Percentiles rank a stretch among this genome's conserved stretches.
These are phyloP conservation scores for Echria macrotheca DNA, from an alignment of 495 filamentous ascomycete genomes.

Conservation along the genomic window DNA sequence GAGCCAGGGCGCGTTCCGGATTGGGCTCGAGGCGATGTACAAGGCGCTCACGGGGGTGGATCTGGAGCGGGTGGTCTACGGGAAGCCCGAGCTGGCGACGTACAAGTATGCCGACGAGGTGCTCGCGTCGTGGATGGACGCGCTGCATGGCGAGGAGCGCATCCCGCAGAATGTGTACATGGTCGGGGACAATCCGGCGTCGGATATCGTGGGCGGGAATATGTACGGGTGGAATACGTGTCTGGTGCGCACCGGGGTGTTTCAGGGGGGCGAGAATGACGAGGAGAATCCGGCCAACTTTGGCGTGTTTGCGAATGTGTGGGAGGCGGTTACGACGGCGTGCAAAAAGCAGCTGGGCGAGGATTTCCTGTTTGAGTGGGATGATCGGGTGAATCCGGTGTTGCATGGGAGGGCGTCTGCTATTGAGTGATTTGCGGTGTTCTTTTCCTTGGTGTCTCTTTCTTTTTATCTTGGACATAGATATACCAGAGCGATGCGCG, in stretches of 20 bases:
- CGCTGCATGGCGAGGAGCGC: constrained; percentile 64
- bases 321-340: constrained; percentile 90
- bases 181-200: constrained; percentile 75
- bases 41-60: constrained; percentile 67
- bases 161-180: constrained; percentile 74
- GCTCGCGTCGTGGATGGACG: constrained; percentile 67
- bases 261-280: constrained; percentile 63
- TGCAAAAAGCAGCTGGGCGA: constrained; percentile 73
- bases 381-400: constrained; percentile 57
- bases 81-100: constrained; percentile 73
- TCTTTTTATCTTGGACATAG: too few species aligned
- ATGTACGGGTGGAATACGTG: constrained; percentile 82
- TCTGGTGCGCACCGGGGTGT: constrained; percentile 63
- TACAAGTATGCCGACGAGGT: constrained; percentile 81
- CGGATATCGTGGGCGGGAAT: constrained; percentile 74
- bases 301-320: constrained; percentile 77
- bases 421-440: constrained; percentile 32
- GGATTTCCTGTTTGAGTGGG: constrained; percentile 50
- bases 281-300: constrained; percentile 94
- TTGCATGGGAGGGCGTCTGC: constrained; percentile 51
- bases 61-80: constrained; percentile 78
- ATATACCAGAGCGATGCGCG: too few species aligned
- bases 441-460: neutral
- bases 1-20: constrained; percentile 71
- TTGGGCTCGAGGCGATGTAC: constrained; percentile 73